Evolutionary conservation across 495 filamentous ascomycete genomes (phyloP).

Genomic region (Penicillium bovifimosum): DNA sequence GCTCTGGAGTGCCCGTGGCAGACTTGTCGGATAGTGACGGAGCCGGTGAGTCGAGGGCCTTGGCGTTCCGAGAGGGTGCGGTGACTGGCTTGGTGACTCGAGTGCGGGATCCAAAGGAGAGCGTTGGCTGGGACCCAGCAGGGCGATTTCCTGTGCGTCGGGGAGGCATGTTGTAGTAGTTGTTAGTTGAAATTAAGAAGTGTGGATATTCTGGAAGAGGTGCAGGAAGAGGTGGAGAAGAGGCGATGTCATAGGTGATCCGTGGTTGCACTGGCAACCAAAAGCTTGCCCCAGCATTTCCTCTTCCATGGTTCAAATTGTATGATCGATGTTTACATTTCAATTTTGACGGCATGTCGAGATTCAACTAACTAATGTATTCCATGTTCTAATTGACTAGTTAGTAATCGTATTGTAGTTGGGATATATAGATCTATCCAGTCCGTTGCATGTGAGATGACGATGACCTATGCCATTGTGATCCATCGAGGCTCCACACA

Average conservation of each 20-base stretch:
- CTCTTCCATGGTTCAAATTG: conserved; percentile 3
- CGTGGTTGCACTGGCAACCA: conserved; percentile 30
- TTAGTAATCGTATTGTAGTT: neutral
- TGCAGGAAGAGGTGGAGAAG: neutral
- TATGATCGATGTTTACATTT: no score
- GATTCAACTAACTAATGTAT: no score
- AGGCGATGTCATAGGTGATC: conserved; percentile 2
- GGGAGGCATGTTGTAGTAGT: conserved; percentile 53
- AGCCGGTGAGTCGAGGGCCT: conserved; percentile 31
- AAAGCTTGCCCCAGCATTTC: neutral
- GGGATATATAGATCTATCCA: no score
- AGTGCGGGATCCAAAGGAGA: conserved; percentile 64
- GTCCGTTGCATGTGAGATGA: conserved; percentile 4
- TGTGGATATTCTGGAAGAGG: neutral
- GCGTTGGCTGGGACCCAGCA: conserved; percentile 57
- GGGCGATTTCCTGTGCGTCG: conserved; percentile 54
- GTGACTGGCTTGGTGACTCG: conserved; percentile 67
- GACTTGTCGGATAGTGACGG: conserved; percentile 32
- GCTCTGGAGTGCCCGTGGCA: conserved; percentile 22
- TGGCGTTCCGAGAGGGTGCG: conserved; percentile 48
- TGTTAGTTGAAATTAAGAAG: neutral
- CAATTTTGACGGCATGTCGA: no score
- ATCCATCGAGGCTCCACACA: neutral
- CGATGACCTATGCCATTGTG: conserved; percentile 10
- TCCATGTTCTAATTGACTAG: no score